Conservation (phyloP, 2,329 filamentous ascomycete species). For the Phaeosphaeria sp. region DNA sequence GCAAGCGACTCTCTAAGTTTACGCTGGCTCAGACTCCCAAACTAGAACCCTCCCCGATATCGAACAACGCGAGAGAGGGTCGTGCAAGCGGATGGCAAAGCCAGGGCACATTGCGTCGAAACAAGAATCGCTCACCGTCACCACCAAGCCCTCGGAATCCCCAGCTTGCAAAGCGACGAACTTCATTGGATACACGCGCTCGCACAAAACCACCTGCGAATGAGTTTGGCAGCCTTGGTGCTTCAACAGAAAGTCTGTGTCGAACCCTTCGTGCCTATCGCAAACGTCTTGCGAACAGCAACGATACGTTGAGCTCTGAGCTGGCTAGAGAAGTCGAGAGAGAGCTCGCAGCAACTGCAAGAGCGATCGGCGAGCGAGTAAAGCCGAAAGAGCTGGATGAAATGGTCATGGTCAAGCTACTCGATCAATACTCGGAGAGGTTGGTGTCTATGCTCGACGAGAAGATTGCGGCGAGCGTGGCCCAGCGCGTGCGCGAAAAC, state of each 20-base stretch:
- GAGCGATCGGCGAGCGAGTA: constrained; percentile 52
- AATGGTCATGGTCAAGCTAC: constrained; percentile 59
- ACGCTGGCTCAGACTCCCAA: constrained; percentile 55
- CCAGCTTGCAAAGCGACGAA: constrained; percentile 50
- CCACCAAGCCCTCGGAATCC: constrained; percentile 47
- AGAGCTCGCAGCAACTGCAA: constrained; percentile 60
- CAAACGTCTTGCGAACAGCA: constrained; percentile 61
- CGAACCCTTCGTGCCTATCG: constrained; percentile 65
- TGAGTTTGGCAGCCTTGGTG: constrained; percentile 44
- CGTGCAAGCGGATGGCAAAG: constrained; percentile 22
- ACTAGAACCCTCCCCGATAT: constrained; percentile 51
- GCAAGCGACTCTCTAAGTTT: constrained; percentile 62
- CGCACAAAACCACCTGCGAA: constrained; percentile 51
- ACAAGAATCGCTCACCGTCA: constrained; percentile 51
- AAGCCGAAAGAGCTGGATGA: constrained; percentile 52
- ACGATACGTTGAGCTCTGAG: constrained; percentile 54
- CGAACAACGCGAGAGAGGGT: constrained; percentile 31
- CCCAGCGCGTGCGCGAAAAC: constrained; percentile 42
- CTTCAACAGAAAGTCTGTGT: constrained; percentile 63
- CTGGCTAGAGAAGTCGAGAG: constrained; percentile 62
- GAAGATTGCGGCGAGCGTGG: constrained; percentile 61
- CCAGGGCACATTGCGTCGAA: constrained; percentile 32
- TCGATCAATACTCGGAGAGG: constrained; percentile 78
- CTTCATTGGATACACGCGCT: constrained; percentile 59
- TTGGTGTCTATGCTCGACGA: constrained; percentile 76